These are phyloP conservation scores for Secale cereale DNA, from an alignment of 176 grass and related monocot genomes.

Conservation along the genomic window DNA sequence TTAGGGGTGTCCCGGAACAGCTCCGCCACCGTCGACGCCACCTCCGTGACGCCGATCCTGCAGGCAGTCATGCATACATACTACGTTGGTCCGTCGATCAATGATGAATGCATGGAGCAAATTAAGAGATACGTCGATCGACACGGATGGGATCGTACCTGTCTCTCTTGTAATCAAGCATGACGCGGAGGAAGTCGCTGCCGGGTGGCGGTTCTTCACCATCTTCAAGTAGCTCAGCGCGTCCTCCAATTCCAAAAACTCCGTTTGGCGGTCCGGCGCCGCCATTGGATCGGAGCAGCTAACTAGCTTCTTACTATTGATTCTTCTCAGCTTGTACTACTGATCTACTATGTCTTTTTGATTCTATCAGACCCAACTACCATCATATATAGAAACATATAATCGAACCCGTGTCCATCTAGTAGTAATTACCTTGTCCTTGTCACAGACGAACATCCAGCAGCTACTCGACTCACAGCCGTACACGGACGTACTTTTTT, in stretches of 20 bases:
- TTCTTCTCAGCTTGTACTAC: no score
- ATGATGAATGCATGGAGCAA: not conserved
- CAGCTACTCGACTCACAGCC: not conserved
- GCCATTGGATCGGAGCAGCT: not conserved
- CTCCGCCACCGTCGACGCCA: constrained; percentile 25
- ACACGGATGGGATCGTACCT: not conserved
- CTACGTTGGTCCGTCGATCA: no score
- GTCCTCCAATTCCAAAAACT: not conserved
- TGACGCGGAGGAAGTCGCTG: not conserved
- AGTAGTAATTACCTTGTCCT: not conserved
- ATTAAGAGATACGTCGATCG: not conserved
- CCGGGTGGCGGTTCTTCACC: not conserved
- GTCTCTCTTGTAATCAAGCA: not conserved
- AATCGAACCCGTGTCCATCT: not conserved
- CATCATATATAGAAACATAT: not conserved
- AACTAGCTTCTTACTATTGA: no score
- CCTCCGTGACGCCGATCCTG: constrained; percentile 32
- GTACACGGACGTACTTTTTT: not conserved
- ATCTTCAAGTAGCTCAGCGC: not conserved
- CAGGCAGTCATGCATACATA: not conserved
- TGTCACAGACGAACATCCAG: no score
- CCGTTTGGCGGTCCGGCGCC: not conserved
- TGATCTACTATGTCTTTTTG: not conserved
- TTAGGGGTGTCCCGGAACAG: constrained; percentile 40
- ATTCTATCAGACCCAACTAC: not conserved